Conservation (phyloP, 495 filamentous ascomycete species). For the Hypoxylon intermedium region DNA sequence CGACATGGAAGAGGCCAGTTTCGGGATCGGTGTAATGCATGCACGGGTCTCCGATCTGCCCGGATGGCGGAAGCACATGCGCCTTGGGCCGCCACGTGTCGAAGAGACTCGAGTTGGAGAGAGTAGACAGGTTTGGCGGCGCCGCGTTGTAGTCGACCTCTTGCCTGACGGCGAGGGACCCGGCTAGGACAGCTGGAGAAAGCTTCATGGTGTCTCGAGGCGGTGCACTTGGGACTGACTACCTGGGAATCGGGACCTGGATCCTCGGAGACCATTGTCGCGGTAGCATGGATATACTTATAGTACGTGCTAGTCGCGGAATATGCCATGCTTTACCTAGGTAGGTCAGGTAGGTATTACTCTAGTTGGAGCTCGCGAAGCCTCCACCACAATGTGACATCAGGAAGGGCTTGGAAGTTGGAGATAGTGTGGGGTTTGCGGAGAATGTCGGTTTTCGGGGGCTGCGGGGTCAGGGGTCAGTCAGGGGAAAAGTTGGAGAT, state of each 20-base stretch:
- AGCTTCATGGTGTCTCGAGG: slow-evolving; percentile 31
- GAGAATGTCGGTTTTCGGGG: slow-evolving; percentile 17
- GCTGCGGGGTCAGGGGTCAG: too few species aligned
- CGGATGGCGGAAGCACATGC: slow-evolving; percentile 31
- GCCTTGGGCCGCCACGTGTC: slow-evolving; percentile 38
- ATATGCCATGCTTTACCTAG: too few species aligned
- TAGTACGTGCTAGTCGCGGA: too few species aligned
- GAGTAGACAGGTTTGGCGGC: slow-evolving; percentile 35
- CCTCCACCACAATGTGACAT: slow-evolving; percentile 14
- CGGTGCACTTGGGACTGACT: not conserved
- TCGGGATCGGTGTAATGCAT: slow-evolving; percentile 39
- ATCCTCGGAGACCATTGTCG: not conserved
- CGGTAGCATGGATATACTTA: too few species aligned
- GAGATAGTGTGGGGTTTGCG: slow-evolving; percentile 29
- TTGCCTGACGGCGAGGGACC: slow-evolving; percentile 22
- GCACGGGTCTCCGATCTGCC: slow-evolving; percentile 37
- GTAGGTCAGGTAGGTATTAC: too few species aligned
- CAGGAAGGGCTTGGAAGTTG: slow-evolving; percentile 11
- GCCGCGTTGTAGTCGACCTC: slow-evolving; percentile 34
- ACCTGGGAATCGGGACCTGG: too few species aligned
- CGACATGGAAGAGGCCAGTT: slow-evolving; percentile 37
- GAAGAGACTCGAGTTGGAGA: slow-evolving; percentile 30
- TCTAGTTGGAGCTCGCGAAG: too few species aligned
- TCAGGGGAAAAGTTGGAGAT: slow-evolving; percentile 24
- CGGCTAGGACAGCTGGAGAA: slow-evolving; percentile 20